These are phyloP conservation scores for Spergularia bocconei DNA, from an alignment of 148 eudicot species.

Conservation along the genomic window DNA sequence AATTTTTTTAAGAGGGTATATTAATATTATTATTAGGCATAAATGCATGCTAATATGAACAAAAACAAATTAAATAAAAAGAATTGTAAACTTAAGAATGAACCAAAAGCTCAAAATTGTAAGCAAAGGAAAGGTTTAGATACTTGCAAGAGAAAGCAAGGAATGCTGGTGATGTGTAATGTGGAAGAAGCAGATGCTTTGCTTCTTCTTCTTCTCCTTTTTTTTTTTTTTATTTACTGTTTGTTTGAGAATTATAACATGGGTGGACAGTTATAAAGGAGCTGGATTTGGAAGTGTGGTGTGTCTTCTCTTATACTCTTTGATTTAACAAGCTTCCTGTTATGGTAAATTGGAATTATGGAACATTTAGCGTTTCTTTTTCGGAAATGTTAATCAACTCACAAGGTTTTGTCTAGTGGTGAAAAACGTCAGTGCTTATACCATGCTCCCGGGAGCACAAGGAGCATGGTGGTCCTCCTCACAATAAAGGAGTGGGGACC, in stretches of 20 bases:
- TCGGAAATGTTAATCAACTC: too few relatives aligned
- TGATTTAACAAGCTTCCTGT: too few relatives aligned
- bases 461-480: too few relatives aligned
- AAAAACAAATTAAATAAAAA: constrained; percentile 10
- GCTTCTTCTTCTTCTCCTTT: constrained; percentile 43
- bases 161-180: constrained; percentile 24
- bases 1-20: constrained; percentile 5
- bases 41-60: constrained; percentile 17
- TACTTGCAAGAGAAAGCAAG: constrained; percentile 68
- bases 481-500: too few relatives aligned
- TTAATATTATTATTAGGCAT: not conserved
- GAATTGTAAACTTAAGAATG: constrained; percentile 9
- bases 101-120: constrained; percentile 51
- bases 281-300: not conserved
- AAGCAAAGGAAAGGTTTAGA: constrained; percentile 76
- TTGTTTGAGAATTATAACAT: too few relatives aligned
- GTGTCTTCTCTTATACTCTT: too few relatives aligned
- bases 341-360: too few relatives aligned
- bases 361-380: too few relatives aligned
- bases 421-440: too few relatives aligned
- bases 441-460: too few relatives aligned
- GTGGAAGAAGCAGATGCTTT: constrained; percentile 53
- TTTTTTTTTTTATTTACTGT: not conserved
- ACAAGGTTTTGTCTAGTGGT: too few relatives aligned
- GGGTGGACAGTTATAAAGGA: too few relatives aligned